Evolutionary conservation across 1,284 basidiomycete species (phyloP), one percentile per base, ranked within the genome.

Genomic region (Naganishia cerealis): DNA sequence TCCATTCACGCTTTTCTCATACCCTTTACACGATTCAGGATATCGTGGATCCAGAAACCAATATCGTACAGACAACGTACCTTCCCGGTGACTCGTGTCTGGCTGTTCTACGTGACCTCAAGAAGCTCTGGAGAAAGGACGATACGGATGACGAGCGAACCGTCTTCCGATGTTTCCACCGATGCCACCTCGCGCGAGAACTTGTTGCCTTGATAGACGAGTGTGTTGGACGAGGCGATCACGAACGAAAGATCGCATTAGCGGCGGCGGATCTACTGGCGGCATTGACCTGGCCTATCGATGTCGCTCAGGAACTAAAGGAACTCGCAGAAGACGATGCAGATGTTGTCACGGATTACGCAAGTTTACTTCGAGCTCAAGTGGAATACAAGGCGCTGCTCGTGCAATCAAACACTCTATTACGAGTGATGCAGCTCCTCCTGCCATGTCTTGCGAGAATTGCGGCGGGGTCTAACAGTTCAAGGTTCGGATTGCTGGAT

Each of bases 231-330:
- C 57, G 90, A 88, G 76, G 91, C 88, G 82, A 78, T 7, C 79
- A 79, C 75, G 81, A 80, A 21, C 65, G 78, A 24, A 92, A 91
- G 76, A 86, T 92, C 58, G 90, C 92, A 0, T 85, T 96, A 26
- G 87, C 90, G 2, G 91, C 90, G 72, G 89, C 87, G 8, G 94
- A 97, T 77, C 83, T 97, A 33, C 88, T 95, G 75, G 91, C 91
- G 0, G 92, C 93, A 0, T 90, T 97, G 88, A 97, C 93, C 3
- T 97, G 94, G 94, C 94, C 94, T 1, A 94, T 97, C 69, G 91
- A 97, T 80, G 83, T 96, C 69, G 90, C 90, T 1, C 88, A 91
- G 74, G 94, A 97, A 80, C 83, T 97, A 70, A 90, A 90, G 76
- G 94, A 96, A 76, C 84, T 94, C 58, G 89, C 92, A 75, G 83